Base-by-base conservation (phyloP, 2,329 filamentous ascomycete genomes). In the Nannizzia gypsea region DNA sequence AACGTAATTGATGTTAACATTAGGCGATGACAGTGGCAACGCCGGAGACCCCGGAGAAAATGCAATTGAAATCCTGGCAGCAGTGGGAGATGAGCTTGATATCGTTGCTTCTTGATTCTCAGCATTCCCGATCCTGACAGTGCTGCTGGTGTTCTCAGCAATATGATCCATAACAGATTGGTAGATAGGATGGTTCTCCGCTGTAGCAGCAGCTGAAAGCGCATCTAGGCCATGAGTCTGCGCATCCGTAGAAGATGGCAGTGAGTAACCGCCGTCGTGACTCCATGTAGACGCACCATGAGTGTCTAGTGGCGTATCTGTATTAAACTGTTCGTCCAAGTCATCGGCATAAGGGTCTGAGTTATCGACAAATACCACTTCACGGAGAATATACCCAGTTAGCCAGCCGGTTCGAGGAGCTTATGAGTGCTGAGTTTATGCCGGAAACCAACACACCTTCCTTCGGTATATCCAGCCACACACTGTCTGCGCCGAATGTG, bases 401-500 rank as follows among this genome's bases (percentile, higher is more conserved):
- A 50, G 44, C 22, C 44, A 24, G 11, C 20, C 22, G 11, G 13
- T 22, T 8, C 8, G 9, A 26, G 28, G 20, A 28, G 9, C 24
- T 11, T 24, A 24, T 48, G 48, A 60, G 17, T 24, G 44, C 22
- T 50, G 20, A 5, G 9, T 17, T 20, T 5, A n/a, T 44, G 13
- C 8, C 1, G 9, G 26, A 24, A 50, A 36, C 9, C 15, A 6
- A 42, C 38, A 46, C 71, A 83, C 81, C 76, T 64, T 82, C 77
- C 65, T 78, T 81, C 1, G 83, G 83, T 34, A 85, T 79, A 62
- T 83, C 79, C 36, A 85, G 73, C 83, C 83, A 86, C n/a, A 81
- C 75, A 61, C 78, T 82, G 61, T 81, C 75, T 61, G 82, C 77
- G 61, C 80, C 76, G 66, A 86, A 86, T 1, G 83, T 84, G 70